Percentiles rank a stretch among this genome's conserved stretches.
phyloP scores from a whole-genome alignment of 169 alveolate genomes.

The Eimeria necatrix region DNA sequence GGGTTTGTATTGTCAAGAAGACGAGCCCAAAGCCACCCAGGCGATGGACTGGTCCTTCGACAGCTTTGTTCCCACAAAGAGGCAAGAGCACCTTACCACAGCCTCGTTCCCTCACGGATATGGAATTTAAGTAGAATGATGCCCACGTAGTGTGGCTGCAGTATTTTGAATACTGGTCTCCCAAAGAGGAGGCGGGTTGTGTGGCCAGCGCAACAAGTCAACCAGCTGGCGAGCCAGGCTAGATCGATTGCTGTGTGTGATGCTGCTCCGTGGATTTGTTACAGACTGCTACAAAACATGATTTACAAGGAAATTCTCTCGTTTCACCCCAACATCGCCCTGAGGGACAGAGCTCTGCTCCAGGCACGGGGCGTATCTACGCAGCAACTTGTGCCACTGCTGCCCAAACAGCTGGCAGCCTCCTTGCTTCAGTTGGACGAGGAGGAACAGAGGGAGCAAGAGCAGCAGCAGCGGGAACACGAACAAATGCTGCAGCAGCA shows the following conservation, averaged over 20 bases:
- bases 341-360: slow-evolving; percentile 78
- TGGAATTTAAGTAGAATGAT: too few species aligned
- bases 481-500: background rate
- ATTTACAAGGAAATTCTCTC: slow-evolving; percentile 91
- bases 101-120: too few species aligned
- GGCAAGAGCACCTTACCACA: slow-evolving; percentile 76
- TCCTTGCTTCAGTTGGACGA: background rate
- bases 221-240: too few species aligned
- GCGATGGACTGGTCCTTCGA: slow-evolving; percentile 95
- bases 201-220: too few species aligned
- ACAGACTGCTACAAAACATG: slow-evolving; percentile 86
- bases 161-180: too few species aligned
- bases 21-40: slow-evolving; percentile 90
- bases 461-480: background rate
- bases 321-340: slow-evolving; percentile 88
- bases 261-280: background rate
- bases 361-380: slow-evolving; percentile 61
- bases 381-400: slow-evolving; percentile 44
- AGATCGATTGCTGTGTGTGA: background rate
- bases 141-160: too few species aligned
- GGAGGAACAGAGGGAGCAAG: background rate
- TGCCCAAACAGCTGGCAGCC: background rate
- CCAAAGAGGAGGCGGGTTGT: too few species aligned
- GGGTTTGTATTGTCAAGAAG: slow-evolving; percentile 91
- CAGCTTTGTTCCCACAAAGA: slow-evolving; percentile 91